phyloP scores from a whole-genome alignment of 441 rosid genomes.

The Erodium chrysanthum region DNA sequence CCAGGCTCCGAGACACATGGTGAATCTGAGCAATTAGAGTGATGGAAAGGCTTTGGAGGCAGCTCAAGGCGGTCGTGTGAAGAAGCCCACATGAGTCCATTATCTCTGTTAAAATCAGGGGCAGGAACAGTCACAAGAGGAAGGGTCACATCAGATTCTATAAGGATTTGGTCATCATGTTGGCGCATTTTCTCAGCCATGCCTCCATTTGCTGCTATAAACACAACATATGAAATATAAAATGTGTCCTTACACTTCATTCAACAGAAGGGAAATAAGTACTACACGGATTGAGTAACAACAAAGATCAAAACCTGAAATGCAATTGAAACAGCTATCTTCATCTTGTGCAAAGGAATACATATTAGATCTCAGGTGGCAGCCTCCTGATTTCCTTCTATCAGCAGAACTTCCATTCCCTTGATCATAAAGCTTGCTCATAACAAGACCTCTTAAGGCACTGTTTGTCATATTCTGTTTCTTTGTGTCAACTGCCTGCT shows the following conservation, averaged over 20 bases:
- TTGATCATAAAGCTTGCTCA: slow-evolving; percentile 17
- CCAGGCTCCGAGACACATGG: slow-evolving; percentile 94
- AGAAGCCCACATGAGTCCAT: slow-evolving; percentile 67
- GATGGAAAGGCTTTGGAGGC: slow-evolving; percentile 78
- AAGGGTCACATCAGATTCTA: slow-evolving; percentile 44
- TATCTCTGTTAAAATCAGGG: slow-evolving; percentile 54
- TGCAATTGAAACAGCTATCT: slow-evolving; percentile 53
- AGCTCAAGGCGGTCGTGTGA: slow-evolving; percentile 80
- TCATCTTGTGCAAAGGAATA: slow-evolving; percentile 48
- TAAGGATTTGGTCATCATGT: slow-evolving; percentile 35
- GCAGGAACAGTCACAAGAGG: slow-evolving; percentile 67
- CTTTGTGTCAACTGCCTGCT: slow-evolving; percentile 52
- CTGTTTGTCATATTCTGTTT: slow-evolving; percentile 35
- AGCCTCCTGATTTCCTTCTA: slow-evolving; percentile 38
- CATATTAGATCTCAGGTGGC: slow-evolving; percentile 41
- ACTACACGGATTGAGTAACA: not conserved
- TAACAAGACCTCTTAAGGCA: slow-evolving; percentile 32
- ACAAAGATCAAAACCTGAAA: slow-evolving; percentile 40
- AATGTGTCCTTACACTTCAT: not conserved
- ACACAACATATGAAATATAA: not conserved
- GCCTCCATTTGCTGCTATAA: slow-evolving; percentile 42
- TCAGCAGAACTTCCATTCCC: slow-evolving; percentile 42
- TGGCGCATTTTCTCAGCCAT: slow-evolving; percentile 35
- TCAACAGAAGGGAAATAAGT: not conserved
- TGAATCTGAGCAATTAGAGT: slow-evolving; percentile 81